Conservation (phyloP, 768 basidiomycete genomes). For the Auriscalpium microsporum region DNA sequence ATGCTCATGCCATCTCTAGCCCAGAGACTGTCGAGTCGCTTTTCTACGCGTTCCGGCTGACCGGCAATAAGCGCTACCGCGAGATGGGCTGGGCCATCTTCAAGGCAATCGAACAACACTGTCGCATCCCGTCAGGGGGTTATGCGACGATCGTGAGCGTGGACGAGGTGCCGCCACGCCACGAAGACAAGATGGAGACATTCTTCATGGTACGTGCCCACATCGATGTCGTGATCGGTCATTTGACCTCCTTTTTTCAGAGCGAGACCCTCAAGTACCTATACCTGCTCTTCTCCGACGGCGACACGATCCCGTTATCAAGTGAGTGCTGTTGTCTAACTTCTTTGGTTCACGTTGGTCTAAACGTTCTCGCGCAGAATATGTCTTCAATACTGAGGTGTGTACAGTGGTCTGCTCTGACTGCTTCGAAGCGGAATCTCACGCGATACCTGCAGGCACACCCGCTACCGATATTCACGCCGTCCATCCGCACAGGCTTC, state of each 20-base stretch:
- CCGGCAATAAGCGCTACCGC: conserved; percentile 75
- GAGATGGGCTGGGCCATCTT: conserved; percentile 86
- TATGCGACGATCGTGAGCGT: conserved; percentile 83
- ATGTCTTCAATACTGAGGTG: conserved; percentile 92
- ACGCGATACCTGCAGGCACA: conserved; percentile 38
- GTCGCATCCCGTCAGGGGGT: conserved; percentile 68
- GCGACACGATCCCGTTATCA: conserved; percentile 59
- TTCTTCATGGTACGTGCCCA: conserved; percentile 66
- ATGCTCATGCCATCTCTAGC: conserved; percentile 25
- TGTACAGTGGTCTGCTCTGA: conserved; percentile 5
- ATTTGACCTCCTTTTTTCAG: conserved; percentile 27
- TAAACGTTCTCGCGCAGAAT: conserved; percentile 36
- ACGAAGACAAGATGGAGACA: conserved; percentile 92
- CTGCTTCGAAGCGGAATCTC: background rate
- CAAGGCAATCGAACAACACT: conserved; percentile 79
- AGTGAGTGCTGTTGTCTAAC: conserved; percentile 34
- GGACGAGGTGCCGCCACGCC: conserved; percentile 56
- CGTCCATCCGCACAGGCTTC: conserved; percentile 40
- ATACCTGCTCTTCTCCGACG: conserved; percentile 77
- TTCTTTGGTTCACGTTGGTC: background rate
- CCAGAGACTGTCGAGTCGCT: conserved; percentile 94
- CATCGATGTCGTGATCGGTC: too few species aligned
- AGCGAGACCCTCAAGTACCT: conserved; percentile 90
- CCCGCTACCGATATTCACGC: conserved; percentile 61
- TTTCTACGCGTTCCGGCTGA: conserved; percentile 85